Conservation (phyloP, 1,284 basidiomycete species). For the Anthracocystis panici-leucophaei region DNA sequence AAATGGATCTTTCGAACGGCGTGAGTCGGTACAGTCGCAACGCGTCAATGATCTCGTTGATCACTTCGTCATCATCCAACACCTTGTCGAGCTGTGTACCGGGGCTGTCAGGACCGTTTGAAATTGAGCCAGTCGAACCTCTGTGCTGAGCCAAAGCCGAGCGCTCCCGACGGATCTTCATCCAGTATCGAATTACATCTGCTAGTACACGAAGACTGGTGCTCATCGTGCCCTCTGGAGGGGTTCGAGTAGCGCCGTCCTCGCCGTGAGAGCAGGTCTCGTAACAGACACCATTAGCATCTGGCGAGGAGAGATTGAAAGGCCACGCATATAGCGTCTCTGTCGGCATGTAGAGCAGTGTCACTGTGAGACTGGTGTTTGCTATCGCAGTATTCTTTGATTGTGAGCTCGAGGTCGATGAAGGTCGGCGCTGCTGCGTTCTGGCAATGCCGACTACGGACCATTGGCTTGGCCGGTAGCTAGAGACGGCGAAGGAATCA, state of each 20-base stretch:
- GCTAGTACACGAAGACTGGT: slow-evolving; percentile 36
- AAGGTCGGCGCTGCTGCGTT: slow-evolving; percentile 10
- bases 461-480: slow-evolving; percentile 27
- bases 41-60: slow-evolving; percentile 30
- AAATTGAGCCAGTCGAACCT: slow-evolving; percentile 3
- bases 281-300: slow-evolving; percentile 40
- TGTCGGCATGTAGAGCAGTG: slow-evolving; percentile 30
- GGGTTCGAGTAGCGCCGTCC: slow-evolving; percentile 8
- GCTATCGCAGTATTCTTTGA: neutral
- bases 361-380: slow-evolving; percentile 26
- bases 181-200: slow-evolving; percentile 43
- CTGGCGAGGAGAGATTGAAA: slow-evolving; percentile 30
- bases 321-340: slow-evolving; percentile 46
- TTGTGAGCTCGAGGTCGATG: neutral
- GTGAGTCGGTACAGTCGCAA: slow-evolving; percentile 22
- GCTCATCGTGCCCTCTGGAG: slow-evolving; percentile 41
- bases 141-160: slow-evolving; percentile 7
- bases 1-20: slow-evolving; percentile 32
- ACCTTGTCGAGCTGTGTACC: slow-evolving; percentile 25
- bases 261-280: slow-evolving; percentile 18
- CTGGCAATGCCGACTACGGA: slow-evolving; percentile 24
- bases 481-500: slow-evolving; percentile 3
- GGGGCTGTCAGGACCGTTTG: neutral
- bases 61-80: slow-evolving; percentile 38
- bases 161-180: slow-evolving; percentile 27